phyloP scores from a whole-genome alignment of 805 yeast species.

The Saccharomycopsis selenospora region DNA sequence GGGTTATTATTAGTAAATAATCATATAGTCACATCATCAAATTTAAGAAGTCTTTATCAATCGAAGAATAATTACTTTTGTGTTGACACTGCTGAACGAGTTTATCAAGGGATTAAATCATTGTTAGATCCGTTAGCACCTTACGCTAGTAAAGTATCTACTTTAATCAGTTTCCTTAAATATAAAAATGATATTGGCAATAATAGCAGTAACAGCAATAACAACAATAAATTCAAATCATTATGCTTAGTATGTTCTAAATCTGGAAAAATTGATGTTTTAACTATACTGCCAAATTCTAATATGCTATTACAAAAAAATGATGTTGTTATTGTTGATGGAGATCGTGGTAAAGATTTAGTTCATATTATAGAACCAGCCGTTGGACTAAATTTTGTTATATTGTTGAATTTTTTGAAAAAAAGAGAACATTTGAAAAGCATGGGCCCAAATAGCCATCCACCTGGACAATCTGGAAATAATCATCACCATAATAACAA shows the following conservation, averaged over 20 bases:
- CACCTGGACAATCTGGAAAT: neutral
- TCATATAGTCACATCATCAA: conserved; percentile 52
- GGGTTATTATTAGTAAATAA: conserved; percentile 52
- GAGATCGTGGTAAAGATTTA: conserved; percentile 77
- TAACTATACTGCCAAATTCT: conserved; percentile 59
- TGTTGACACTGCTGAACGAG: conserved; percentile 32
- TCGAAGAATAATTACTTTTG: conserved; percentile 52
- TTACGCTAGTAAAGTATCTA: conserved; percentile 14
- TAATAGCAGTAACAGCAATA: conserved; percentile 7
- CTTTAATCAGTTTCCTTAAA: conserved; percentile 12
- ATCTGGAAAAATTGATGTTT: conserved; percentile 61
- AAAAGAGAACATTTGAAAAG: conserved; percentile 63
- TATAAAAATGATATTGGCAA: conserved; percentile 15
- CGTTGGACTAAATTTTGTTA: conserved; percentile 55
- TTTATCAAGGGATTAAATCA: conserved; percentile 24
- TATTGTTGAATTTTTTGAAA: conserved; percentile 65
- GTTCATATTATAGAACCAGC: conserved; percentile 65
- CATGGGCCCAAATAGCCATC: conserved; percentile 22
- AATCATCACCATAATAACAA: conserved; percentile 27
- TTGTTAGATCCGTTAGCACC: conserved; percentile 19
- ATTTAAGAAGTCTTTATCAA: conserved; percentile 41
- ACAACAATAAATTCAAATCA: conserved; percentile 27
- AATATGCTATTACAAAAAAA: conserved; percentile 49
- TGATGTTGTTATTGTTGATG: conserved; percentile 73
- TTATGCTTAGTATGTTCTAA: conserved; percentile 46